Percentiles rank a stretch among this genome's conserved stretches.
These are phyloP conservation scores for Rhodotorula graminis DNA, from an alignment of 768 basidiomycete species.

Conservation along the genomic window DNA sequence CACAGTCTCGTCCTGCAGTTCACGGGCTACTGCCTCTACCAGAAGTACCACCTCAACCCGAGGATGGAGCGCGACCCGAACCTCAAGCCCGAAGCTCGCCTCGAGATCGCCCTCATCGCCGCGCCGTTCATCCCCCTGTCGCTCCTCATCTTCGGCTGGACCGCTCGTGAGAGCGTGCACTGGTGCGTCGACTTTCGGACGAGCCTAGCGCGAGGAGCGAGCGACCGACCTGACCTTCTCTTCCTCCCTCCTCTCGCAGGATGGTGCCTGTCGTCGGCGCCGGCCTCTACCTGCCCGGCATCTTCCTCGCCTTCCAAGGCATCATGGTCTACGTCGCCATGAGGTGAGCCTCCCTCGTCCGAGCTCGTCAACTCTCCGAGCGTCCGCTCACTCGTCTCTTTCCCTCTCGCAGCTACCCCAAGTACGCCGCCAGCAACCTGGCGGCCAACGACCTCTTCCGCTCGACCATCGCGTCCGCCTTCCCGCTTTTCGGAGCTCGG, in stretches of 20 bases:
- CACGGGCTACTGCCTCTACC: conserved; percentile 34
- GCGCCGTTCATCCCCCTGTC: conserved; percentile 35
- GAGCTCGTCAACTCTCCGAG: background rate
- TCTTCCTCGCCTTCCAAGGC: conserved; percentile 25
- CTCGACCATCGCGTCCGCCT: conserved; percentile 41
- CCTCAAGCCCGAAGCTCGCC: conserved; percentile 22
- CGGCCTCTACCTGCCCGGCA: conserved; percentile 23
- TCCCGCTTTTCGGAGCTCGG: conserved; percentile 43
- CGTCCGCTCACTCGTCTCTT: background rate
- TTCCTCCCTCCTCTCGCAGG: background rate
- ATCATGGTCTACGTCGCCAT: conserved; percentile 18
- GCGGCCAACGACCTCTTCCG: conserved; percentile 48
- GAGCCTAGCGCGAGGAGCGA: too few species aligned
- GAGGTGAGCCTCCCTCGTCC: background rate
- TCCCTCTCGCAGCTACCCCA: conserved; percentile 35
- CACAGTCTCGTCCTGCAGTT: background rate
- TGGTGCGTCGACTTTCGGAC: conserved; percentile 37
- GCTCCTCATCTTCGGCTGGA: conserved; percentile 46
- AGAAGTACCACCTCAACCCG: conserved; percentile 9
- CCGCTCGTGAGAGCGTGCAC: conserved; percentile 33
- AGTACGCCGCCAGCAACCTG: conserved; percentile 46
- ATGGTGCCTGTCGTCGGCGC: conserved; percentile 26
- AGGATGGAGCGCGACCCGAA: background rate
- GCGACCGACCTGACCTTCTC: too few species aligned
- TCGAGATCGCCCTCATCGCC: conserved; percentile 31